Base-by-base conservation (phyloP, 441 rosid genomes). In the Dalechampia spathulata region DNA sequence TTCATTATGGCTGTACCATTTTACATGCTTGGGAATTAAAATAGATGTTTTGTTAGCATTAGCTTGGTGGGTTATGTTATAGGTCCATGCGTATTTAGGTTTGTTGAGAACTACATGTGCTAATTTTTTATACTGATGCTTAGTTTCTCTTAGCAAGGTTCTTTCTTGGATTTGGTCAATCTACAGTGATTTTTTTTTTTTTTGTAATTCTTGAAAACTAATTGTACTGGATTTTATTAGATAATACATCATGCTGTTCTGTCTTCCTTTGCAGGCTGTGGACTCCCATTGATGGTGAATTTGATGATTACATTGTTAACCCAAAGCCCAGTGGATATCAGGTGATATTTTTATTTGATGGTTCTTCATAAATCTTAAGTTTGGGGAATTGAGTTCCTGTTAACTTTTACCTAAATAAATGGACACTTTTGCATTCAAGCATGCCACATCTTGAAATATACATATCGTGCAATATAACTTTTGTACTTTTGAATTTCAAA, bases 311-410 rank as follows among this genome's bases (percentile, higher is more conserved):
- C 65, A 78, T 85, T 66, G 77, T 85, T 52, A 85, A 85, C 61
- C 93, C 93, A 45, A 85, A 85, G 68, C 77, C 85, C 43, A 85
- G 87, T 60, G 93, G 93, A 55, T 85, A 85, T 71, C 93, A 85
- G 93, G 93, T 85, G 30, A 70, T 26, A 30, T 55, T 46, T 49
- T 25, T 25, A 14, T 55, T 12, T 16, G 9, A 68, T 37, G 41
- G 45, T 7, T 34, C 21, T 36, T n/a, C n/a, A 40, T 60, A 20
- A 27, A 47, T 36, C 23, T 28, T 0, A 41, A 32, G 51, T 61
- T 4, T 16, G 22, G 26, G 50, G 36, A 14, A 19, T 19, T 16
- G n/a, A 21, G n/a, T 12, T 41, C 9, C 15, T 34, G 12, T 25
- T 47, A 43, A n/a, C 16, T 25, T 20, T n/a, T n/a, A n/a, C n/a